Evolutionary conservation across 1,284 basidiomycete genomes (phyloP), one percentile per base, ranked within the genome.

Genomic region (Papiliotrema laurentii): DNA sequence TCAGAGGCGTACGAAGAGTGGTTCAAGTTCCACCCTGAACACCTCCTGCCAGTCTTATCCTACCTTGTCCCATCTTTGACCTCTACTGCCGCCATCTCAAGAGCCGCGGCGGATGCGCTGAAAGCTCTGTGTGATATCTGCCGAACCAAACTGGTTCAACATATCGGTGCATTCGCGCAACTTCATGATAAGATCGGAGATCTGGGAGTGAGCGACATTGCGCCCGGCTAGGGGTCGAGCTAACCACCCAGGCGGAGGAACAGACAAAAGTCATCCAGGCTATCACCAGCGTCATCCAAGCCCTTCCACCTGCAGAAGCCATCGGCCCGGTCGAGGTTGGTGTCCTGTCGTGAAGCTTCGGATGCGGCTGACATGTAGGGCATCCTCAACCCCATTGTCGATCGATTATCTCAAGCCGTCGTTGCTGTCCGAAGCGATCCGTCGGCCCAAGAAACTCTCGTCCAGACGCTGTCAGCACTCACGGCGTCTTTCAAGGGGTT

Each of bases 201-300:
- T 16, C 83, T 91, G 48, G 85, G 85, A 2, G 87, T 89, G 58
- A 54, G 83, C 76, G 1, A 21, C 40, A 27, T 42, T 51, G 21
- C 25, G 13, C n/a, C 21, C 27, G 18, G 25, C 30, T 35, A 22
- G 21, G 18, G 16, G 44, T 18, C 42, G 45, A 43, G 22, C 21
- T 40, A 53, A 24, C 52, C 34, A 30, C 39, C 3, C 45, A 89
- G 84, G 86, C 89, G 54, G 84, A 85, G 22, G 89, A 93, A 72
- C 88, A 87, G 71, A 81, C 83, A 55, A 93, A 91, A 71, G 87
- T 93, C 0, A 76, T 93, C 43, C 87, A 93, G 67, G 88, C 85
- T 0, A 91, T 94, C 50, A 83, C 88, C 1, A 91, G 87, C 53
- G 88, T 94, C 2, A 87, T 93, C 38, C 87, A 93, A 61, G 90